phyloP scores from a whole-genome alignment of 305 asterid genomes.

The Salvia sclarea region DNA sequence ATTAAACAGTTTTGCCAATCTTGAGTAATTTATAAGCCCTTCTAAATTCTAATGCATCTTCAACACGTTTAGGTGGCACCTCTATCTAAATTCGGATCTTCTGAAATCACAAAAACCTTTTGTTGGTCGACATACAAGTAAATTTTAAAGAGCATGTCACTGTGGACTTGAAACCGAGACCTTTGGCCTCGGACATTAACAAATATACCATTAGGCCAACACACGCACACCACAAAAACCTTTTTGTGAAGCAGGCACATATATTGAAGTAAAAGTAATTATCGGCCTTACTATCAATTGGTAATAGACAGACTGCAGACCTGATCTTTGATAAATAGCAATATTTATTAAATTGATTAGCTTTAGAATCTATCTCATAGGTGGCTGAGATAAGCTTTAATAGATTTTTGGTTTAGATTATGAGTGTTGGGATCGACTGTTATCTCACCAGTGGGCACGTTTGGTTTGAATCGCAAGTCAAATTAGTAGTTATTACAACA shows the following conservation, averaged over 20 bases:
- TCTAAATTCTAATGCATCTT: conserved; percentile 3
- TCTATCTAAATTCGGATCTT: neutral
- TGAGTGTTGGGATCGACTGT: neutral
- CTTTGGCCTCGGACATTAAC: too few species aligned
- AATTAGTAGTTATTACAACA: too few species aligned
- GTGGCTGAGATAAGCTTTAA: neutral
- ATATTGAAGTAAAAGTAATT: neutral
- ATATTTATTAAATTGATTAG: too few species aligned
- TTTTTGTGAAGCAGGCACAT: neutral
- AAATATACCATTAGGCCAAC: too few species aligned
- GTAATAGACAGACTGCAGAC: neutral
- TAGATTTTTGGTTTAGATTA: too few species aligned
- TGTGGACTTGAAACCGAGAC: too few species aligned
- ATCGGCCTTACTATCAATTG: neutral
- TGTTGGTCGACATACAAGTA: too few species aligned
- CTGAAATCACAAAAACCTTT: neutral
- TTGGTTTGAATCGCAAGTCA: too few species aligned
- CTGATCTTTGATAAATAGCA: neutral
- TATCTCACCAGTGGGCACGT: too few species aligned
- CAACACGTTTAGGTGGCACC: neutral
- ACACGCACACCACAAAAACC: too few species aligned
- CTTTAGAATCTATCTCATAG: neutral
- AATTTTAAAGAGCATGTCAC: too few species aligned
- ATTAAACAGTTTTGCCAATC: neutral
- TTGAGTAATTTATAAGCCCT: neutral